Base-by-base conservation (phyloP, 805 yeast genomes). In the Lipomyces anomalus region DNA sequence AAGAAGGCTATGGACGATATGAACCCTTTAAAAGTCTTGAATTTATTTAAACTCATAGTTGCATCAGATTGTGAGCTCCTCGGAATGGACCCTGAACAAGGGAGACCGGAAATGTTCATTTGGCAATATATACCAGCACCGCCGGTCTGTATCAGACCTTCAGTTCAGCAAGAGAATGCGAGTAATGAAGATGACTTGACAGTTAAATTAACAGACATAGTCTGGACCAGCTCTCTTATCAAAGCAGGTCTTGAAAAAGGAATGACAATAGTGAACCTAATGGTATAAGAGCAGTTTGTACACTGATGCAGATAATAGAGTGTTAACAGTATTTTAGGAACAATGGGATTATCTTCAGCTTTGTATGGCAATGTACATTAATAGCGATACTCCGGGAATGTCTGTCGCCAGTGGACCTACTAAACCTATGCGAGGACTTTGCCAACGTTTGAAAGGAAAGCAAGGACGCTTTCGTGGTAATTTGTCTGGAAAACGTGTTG, bases 401-500 rank as follows among this genome's bases (percentile, higher is more conserved):
- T 76, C 78, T 3, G 70, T 70, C 6, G 67, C 72, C 3, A 69
- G 68, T 3, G 61, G 60, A 57, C 64, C 64, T 2, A 61, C 66
- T 4, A 79, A 80, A 58, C 92, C 92, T 6, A 92, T 92, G 50
- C 73, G 97, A 61, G 99, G 97, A 4, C 80, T 92, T 54, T 92
- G 98, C 65, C 99, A 92, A 70, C 79, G 99, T 62, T 73, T 92
- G 54, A 92, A 92, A 68, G 99, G 99, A 65, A 92, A 92, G 58
- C 97, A 92, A 68, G 99, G 99, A 61, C 82, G 99, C 63, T 94
- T 92, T 70, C 78, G 99, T 73, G 99, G 99, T 56, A 92, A 92
- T 62, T 70, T 92, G 57, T 88, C 97, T 1, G 99, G 99, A 67
- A 92, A 92, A 67, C 84, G 99, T 72, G 99, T 92, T 22, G 99